Base-by-base conservation (phyloP, 768 basidiomycete species). In the Collybiopsis confluens region DNA sequence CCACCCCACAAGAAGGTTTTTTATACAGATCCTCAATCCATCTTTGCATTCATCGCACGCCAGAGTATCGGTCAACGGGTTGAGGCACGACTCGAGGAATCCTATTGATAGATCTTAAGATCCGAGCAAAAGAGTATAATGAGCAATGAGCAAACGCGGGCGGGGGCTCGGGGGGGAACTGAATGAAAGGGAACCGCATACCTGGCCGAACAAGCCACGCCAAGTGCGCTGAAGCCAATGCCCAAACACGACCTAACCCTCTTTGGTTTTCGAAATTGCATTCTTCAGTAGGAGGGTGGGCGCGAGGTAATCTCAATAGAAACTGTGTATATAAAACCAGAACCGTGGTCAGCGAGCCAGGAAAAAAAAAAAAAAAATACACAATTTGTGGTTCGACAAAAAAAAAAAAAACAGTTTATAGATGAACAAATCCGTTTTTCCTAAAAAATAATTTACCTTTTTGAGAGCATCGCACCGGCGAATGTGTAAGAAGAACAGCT, bases 191-290 rank as follows among this genome's bases (percentile, higher is more conserved):
- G n/a, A 33, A 41, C 3, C 36, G 66, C 77, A 56, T 62, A 90
- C 88, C 89, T 60, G 88, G 86, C 52, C 87, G 74, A 35, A 86
- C 86, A 67, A 90, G 89, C 89, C 89, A 91, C 8, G 86, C 86
- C 7, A 92, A 78, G 68, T 90, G 90, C 9, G 89, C 89, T 1
- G 85, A 82, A 21, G 90, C 89, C 30, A 92, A 69, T 15, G 89
- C 87, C 89, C 89, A 92, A 5, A 90, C 89, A 40, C 89, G 71
- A 9, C 86, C 86, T 35, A 92, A 62, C 62, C 80, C 87, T 70
- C 89, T 90, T 69, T 91, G 89, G 61, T 89, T 85, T 0, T 75
- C 67, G 62, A 86, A 85, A 65, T 89, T 86, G 59, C 90, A 92
- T 21, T 66, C 63, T 3, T 74, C 61, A 0, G 81, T 90, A 15